Base-by-base conservation (phyloP, 257 asterid species). In the Primulina eburnea region DNA sequence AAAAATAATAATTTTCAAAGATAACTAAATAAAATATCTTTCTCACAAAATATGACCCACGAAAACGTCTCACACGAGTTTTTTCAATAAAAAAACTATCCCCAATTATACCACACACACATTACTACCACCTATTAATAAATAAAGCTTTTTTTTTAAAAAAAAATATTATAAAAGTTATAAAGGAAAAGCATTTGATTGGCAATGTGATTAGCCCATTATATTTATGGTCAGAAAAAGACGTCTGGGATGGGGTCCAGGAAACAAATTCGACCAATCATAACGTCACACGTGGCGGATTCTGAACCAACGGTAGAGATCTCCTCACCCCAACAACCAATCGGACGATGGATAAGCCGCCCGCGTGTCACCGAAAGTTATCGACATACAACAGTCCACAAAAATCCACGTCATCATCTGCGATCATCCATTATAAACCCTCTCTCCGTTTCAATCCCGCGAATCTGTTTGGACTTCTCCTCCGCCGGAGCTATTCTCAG, bases 351-450 rank as follows among this genome's bases (percentile, higher is more conserved):
- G 68, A 20, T 8, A 64, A 64, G 16, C 9, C 69, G 11, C 20
- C 56, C 68, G 10, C 64, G 0, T 0, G 33, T 43, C 55, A 11
- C 29, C 3, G 10, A 37, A 10, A 20, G 68, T 64, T 35, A 64
- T 64, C 56, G 68, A 35, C 33, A 64, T 34, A 64, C 2, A 64
- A n/a, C 68, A 14, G 55, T 10, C 68, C 34, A 37, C 26, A 64
- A 12, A 8, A 5, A 6, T 64, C 68, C 68, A 37, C 32, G 68
- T 64, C 30, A 4, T 10, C 11, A 50, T n/a, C 58, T 38, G 9
- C 2, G 69, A 65, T 65, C 58, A 32, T 18, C 16, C 21, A 65
- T 65, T 65, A 53, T 29, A 65, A n/a, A 20, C 58, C 16, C 29
- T 65, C 69, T 64, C 58, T 24, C 69, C 57, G 8, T 5, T 47